phyloP scores from a whole-genome alignment of 2,329 filamentous ascomycete species.

The Trichoderma sp. region DNA sequence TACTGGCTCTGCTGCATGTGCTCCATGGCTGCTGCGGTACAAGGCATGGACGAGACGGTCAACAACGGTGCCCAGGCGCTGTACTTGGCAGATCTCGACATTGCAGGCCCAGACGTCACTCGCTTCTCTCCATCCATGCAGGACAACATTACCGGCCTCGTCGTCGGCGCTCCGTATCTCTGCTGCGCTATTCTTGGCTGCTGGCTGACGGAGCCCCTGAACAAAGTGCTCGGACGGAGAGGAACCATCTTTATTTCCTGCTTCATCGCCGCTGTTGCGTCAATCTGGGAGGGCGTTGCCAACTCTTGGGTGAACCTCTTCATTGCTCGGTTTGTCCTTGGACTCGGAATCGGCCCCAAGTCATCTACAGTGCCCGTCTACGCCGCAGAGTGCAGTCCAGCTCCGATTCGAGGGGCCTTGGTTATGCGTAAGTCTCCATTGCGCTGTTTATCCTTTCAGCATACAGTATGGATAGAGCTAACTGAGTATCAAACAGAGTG shows the following conservation, averaged over 20 bases:
- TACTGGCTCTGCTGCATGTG: slow-evolving; percentile 53
- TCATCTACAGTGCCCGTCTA: slow-evolving; percentile 68
- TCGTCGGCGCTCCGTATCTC: slow-evolving; percentile 29
- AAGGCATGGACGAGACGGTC: slow-evolving; percentile 67
- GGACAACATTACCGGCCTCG: slow-evolving; percentile 35
- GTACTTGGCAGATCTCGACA: slow-evolving; percentile 64
- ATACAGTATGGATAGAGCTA: background rate
- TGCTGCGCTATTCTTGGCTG: slow-evolving; percentile 32
- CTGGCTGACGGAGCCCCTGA: slow-evolving; percentile 37
- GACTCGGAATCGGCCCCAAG: slow-evolving; percentile 68
- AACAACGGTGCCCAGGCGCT: slow-evolving; percentile 61
- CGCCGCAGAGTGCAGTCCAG: slow-evolving; percentile 69
- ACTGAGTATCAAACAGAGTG: background rate
- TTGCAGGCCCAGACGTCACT: slow-evolving; percentile 65
- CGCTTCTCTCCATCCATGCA: slow-evolving; percentile 49
- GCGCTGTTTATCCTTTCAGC: background rate
- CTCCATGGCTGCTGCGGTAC: slow-evolving; percentile 57
- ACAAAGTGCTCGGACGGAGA: slow-evolving; percentile 27
- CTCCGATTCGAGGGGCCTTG: slow-evolving; percentile 67
- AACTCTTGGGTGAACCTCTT: slow-evolving; percentile 62
- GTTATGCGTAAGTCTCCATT: slow-evolving; percentile 58
- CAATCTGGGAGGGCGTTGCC: slow-evolving; percentile 33
- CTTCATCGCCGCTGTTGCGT: slow-evolving; percentile 26
- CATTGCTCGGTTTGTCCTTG: slow-evolving; percentile 64
- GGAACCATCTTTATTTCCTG: slow-evolving; percentile 29